Conservation (phyloP, 352 stramenopile genomes). For the Phytophthora pistaciae region DNA sequence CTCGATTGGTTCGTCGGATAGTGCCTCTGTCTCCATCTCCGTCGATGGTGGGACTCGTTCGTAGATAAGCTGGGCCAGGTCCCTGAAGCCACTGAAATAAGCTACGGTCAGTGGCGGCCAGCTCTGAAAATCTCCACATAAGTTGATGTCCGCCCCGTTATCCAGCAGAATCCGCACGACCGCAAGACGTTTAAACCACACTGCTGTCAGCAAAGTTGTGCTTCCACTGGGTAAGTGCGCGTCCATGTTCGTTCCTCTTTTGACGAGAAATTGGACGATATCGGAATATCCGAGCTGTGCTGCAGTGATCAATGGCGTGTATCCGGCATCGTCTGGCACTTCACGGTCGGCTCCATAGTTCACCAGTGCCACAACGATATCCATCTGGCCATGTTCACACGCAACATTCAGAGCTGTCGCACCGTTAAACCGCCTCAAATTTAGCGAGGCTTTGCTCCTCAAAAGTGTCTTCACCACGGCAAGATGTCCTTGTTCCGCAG, state of each 20-base stretch:
- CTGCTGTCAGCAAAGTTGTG: slow-evolving; percentile 10
- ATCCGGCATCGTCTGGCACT: slow-evolving; percentile 15
- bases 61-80: slow-evolving; percentile 20
- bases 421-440: slow-evolving; percentile 2
- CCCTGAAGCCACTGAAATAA: slow-evolving; percentile 17
- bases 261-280: slow-evolving; percentile 19
- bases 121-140: slow-evolving; percentile 14
- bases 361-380: slow-evolving; percentile 6
- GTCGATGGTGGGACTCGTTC: not conserved
- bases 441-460: not conserved
- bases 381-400: slow-evolving; percentile 17
- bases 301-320: slow-evolving; percentile 25
- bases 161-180: slow-evolving; percentile 18
- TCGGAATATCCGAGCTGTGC: slow-evolving; percentile 15
- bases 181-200: slow-evolving; percentile 1
- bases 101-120: not conserved
- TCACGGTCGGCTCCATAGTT: slow-evolving; percentile 5
- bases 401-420: slow-evolving; percentile 22
- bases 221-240: slow-evolving; percentile 14
- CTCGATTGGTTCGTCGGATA: not conserved
- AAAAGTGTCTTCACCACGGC: slow-evolving; percentile 5
- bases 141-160: slow-evolving; percentile 14
- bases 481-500: slow-evolving; percentile 5
- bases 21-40: not conserved
- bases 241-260: slow-evolving; percentile 1